Conservation (phyloP, 768 basidiomycete species). For the Pulveroboletus ravenelii region DNA sequence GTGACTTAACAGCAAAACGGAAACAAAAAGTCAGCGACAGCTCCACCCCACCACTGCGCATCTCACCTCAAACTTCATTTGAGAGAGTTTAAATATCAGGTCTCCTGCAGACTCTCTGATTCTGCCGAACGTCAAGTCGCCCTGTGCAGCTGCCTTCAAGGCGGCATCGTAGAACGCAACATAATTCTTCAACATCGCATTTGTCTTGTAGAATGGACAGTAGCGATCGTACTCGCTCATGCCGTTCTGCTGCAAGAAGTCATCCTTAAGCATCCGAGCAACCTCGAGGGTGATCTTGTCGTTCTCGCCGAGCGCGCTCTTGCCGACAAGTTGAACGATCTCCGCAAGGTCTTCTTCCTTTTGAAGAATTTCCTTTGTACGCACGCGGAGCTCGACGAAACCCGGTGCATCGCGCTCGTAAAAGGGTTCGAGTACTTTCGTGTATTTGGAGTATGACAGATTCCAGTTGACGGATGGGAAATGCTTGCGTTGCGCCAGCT, state of each 20-base stretch:
- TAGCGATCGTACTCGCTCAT: slow-evolving; percentile 97
- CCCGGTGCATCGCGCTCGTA: slow-evolving; percentile 90
- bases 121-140: slow-evolving; percentile 78
- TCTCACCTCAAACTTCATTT: slow-evolving; percentile 97
- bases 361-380: slow-evolving; percentile 94
- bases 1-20: slow-evolving; percentile 50
- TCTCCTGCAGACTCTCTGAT: slow-evolving; percentile 85
- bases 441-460: slow-evolving; percentile 98
- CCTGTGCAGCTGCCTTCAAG: slow-evolving; percentile 75
- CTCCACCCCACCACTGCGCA: not conserved
- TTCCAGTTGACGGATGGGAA: slow-evolving; percentile 99
- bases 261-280: slow-evolving; percentile 95
- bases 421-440: slow-evolving; percentile 86
- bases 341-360: slow-evolving; percentile 99
- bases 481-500: slow-evolving; percentile 96
- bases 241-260: slow-evolving; percentile 97
- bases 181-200: slow-evolving; percentile 91
- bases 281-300: slow-evolving; percentile 99
- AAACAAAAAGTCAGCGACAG: slow-evolving; percentile 9
- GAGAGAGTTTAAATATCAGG: slow-evolving; percentile 94
- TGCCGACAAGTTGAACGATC: slow-evolving; percentile 99
- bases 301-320: slow-evolving; percentile 92
- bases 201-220: slow-evolving; percentile 99
- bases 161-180: slow-evolving; percentile 93
- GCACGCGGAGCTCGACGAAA: slow-evolving; percentile 90